phyloP scores from a whole-genome alignment of 805 yeast genomes.

The Zygotorulaspora chibaensis region DNA sequence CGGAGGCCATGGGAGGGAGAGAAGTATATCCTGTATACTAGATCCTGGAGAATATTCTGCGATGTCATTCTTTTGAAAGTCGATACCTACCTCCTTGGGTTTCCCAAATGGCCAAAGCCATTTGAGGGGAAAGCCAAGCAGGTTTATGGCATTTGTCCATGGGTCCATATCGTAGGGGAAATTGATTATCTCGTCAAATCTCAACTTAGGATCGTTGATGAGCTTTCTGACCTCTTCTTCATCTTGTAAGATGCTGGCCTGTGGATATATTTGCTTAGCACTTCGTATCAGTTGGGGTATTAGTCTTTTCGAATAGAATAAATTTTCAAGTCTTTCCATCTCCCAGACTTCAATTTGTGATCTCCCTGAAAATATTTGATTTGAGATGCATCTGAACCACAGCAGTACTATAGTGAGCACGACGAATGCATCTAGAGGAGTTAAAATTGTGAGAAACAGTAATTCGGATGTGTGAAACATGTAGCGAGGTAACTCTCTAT shows the following conservation, averaged over 20 bases:
- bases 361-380: conserved; percentile 58
- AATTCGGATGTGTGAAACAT: conserved; percentile 51
- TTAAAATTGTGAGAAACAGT: conserved; percentile 48
- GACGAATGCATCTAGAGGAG: conserved; percentile 57
- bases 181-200: conserved; percentile 55
- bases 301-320: conserved; percentile 52
- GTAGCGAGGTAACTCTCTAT: conserved; percentile 52
- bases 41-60: conserved; percentile 33
- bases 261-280: conserved; percentile 41
- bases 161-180: conserved; percentile 83
- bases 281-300: conserved; percentile 41
- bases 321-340: conserved; percentile 68
- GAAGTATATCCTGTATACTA: conserved; percentile 46
- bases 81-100: conserved; percentile 57
- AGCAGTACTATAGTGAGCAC: conserved; percentile 55
- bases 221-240: conserved; percentile 16
- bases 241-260: conserved; percentile 11
- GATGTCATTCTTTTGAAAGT: conserved; percentile 52
- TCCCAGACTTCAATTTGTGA: conserved; percentile 95
- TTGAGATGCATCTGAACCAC: conserved; percentile 54
- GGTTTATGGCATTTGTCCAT: conserved; percentile 46
- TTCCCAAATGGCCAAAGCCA: conserved; percentile 74
- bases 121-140: conserved; percentile 56
- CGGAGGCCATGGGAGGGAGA: conserved; percentile 89
- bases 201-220: conserved; percentile 31